A percentile compares a stretch with the other conserved stretches of the same genome.
Evolutionary conservation across 139 green algal species (phyloP).

Genomic region (Dunaliella sp.): DNA sequence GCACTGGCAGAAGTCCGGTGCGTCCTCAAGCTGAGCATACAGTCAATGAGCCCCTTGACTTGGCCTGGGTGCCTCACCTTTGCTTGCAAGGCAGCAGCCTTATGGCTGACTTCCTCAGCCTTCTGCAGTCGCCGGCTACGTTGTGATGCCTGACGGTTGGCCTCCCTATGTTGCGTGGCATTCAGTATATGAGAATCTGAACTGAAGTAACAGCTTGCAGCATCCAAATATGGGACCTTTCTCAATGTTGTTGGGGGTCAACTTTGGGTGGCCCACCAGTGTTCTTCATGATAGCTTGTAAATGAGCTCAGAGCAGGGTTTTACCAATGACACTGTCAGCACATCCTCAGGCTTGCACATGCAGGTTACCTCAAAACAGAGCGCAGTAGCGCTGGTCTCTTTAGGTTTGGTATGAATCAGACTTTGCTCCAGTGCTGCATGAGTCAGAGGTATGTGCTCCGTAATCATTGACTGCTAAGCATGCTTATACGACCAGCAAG

Average conservation of each 20-base stretch:
- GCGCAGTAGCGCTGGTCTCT: too few relatives aligned
- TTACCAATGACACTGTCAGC: not conserved
- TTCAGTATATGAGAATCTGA: not conserved
- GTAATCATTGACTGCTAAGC: not conserved
- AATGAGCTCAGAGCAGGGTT: too few relatives aligned
- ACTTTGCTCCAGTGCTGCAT: not conserved
- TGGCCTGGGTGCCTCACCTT: too few relatives aligned
- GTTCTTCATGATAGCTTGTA: not conserved
- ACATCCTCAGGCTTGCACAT: too few relatives aligned
- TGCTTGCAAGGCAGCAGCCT: slow-evolving; percentile 6
- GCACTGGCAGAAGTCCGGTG: too few relatives aligned
- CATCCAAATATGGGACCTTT: too few relatives aligned
- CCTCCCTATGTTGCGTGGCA: slow-evolving; percentile 34
- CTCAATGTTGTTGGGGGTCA: too few relatives aligned
- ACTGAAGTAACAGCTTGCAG: not conserved
- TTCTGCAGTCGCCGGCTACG: slow-evolving; percentile 14
- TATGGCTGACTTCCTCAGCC: slow-evolving; percentile 27
- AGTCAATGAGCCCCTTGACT: too few relatives aligned
- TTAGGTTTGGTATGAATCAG: too few relatives aligned
- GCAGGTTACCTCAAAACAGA: too few relatives aligned
- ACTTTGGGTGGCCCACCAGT: not conserved
- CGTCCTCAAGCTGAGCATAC: too few relatives aligned
- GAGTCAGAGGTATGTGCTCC: not conserved
- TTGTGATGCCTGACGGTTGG: slow-evolving; percentile 8
- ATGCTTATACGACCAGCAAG: not conserved